Conservation (phyloP, 495 filamentous ascomycete species). For the Xylaria curta region DNA sequence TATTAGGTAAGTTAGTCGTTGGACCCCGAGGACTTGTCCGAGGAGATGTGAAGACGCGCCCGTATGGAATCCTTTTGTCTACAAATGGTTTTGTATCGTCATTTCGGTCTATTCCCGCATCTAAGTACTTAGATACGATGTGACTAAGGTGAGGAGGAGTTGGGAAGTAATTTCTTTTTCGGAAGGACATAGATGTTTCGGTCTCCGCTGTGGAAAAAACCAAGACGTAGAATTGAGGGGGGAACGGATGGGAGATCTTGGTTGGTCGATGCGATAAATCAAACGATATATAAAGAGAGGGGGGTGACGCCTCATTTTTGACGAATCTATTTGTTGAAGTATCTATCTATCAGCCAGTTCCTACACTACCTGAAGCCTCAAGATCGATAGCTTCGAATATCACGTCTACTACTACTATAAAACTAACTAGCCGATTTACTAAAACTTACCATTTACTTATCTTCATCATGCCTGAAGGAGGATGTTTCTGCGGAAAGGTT, state of each 20-base stretch:
- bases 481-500: constrained; percentile 53
- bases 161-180: not conserved
- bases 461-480: constrained; percentile 46
- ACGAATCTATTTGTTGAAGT: not conserved
- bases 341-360: not conserved
- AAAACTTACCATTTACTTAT: not conserved
- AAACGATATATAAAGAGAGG: not conserved
- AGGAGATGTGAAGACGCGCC: not conserved
- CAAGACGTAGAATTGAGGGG: not conserved
- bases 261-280: not conserved
- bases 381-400: not conserved
- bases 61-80: not conserved
- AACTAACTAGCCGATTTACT: not conserved
- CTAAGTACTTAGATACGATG: no score
- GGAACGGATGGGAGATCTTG: not conserved
- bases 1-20: not conserved
- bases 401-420: not conserved
- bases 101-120: not conserved
- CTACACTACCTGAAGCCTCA: not conserved
- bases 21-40: not conserved
- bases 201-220: constrained; percentile 1
- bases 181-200: not conserved
- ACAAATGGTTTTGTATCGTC: not conserved
- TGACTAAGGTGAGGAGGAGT: not conserved
- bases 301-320: not conserved